A percentile compares a stretch with the other conserved stretches of the same genome.
Evolutionary conservation across 1,284 basidiomycete species (phyloP).

Genomic region (Ganoderma boninense): DNA sequence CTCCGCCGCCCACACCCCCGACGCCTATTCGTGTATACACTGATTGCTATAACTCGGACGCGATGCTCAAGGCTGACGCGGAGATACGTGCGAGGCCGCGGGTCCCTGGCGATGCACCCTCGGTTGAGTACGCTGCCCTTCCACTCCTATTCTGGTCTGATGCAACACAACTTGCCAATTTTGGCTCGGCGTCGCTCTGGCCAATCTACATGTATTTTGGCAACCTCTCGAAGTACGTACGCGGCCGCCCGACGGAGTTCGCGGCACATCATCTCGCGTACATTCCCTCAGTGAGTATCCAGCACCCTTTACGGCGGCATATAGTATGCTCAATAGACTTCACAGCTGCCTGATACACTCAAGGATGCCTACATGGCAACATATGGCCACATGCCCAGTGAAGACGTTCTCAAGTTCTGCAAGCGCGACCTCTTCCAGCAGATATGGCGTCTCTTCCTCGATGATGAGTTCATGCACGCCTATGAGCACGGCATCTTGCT

Average conservation of each 20-base stretch:
- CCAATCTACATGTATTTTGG: constrained; percentile 26
- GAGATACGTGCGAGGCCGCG: constrained; percentile 19
- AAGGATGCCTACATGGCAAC: constrained; percentile 36
- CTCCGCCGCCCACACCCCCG: neutral
- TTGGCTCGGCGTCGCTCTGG: constrained; percentile 26
- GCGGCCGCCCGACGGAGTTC: constrained; percentile 23
- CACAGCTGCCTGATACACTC: constrained; percentile 38
- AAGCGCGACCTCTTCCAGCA: constrained; percentile 36
- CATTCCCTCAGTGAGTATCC: constrained; percentile 39
- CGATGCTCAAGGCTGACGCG: constrained; percentile 31
- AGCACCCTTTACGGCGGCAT: neutral
- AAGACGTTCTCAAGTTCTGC: constrained; percentile 28
- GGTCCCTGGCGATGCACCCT: constrained; percentile 20
- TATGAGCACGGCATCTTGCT: constrained; percentile 39
- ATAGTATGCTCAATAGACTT: too few relatives aligned
- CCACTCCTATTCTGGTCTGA: constrained; percentile 31
- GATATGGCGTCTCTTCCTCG: constrained; percentile 33
- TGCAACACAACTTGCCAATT: constrained; percentile 28
- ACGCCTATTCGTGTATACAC: constrained; percentile 23
- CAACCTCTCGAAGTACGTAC: constrained; percentile 35
- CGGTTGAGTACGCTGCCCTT: constrained; percentile 18
- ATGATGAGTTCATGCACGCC: constrained; percentile 33
- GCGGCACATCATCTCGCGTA: constrained; percentile 39
- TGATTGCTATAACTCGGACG: constrained; percentile 33
- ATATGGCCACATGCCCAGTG: constrained; percentile 22